Conservation (phyloP, 768 basidiomycete species). For the Pleurotus citrinopileatus region DNA sequence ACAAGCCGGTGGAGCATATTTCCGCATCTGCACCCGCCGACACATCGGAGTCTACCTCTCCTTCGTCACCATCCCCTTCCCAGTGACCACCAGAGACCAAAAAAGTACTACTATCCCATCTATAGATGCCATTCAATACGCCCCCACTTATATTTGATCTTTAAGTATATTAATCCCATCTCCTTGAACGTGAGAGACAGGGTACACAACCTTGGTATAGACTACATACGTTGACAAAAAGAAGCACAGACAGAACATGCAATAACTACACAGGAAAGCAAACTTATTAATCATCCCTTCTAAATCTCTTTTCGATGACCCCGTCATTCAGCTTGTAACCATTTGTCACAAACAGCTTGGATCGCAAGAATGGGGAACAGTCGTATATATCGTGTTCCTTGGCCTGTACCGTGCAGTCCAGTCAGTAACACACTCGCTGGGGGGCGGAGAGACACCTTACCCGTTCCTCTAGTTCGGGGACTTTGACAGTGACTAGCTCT, state of each 20-base stretch:
- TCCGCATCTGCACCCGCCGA: background rate
- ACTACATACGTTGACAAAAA: too few relatives aligned
- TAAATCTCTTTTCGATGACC: conserved; percentile 75
- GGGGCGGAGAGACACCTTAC: conserved; percentile 40
- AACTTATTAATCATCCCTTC: conserved; percentile 22
- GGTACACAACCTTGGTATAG: too few relatives aligned
- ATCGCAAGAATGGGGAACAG: conserved; percentile 78
- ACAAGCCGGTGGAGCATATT: background rate
- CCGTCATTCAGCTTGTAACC: conserved; percentile 76
- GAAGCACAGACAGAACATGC: too few relatives aligned
- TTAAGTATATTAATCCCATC: conserved; percentile 9
- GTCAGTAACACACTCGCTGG: background rate
- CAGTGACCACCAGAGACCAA: background rate
- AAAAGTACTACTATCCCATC: conserved; percentile 5
- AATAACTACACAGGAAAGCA: conserved; percentile 16
- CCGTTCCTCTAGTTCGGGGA: conserved; percentile 82
- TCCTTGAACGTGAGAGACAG: conserved; percentile 6
- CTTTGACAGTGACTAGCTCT: conserved; percentile 68
- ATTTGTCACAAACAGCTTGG: conserved; percentile 82
- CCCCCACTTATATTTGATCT: background rate
- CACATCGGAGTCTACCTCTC: background rate
- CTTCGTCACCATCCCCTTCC: background rate
- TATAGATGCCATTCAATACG: background rate
- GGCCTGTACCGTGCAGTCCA: conserved; percentile 48
- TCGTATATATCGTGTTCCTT: conserved; percentile 98